Conservation (phyloP, 495 filamentous ascomycete species). For the Viridothelium virens region DNA sequence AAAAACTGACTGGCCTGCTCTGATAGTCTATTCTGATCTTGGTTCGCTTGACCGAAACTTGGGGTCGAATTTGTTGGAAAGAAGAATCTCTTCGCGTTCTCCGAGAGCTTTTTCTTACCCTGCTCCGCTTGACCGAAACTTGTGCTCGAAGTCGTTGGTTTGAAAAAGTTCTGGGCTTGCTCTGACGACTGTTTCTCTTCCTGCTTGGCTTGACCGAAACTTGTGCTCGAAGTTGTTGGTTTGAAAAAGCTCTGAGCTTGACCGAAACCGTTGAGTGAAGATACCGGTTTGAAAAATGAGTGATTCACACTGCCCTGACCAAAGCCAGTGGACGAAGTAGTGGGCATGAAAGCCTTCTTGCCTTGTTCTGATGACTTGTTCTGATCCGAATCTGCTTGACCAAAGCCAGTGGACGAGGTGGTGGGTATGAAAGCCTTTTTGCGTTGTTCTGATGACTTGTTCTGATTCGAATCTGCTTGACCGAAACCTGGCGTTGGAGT, state of each 20-base stretch:
- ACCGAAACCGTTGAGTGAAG: no score
- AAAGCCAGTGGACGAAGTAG: neutral
- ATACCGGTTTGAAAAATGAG: no score
- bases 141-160: neutral
- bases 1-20: neutral
- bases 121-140: neutral
- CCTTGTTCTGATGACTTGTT: neutral
- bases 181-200: neutral
- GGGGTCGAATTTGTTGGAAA: neutral
- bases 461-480: constrained; percentile 7
- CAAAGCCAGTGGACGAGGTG: neutral
- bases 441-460: neutral
- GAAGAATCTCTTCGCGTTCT: neutral
- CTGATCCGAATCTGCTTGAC: constrained; percentile 8
- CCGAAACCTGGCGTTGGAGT: neutral
- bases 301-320: neutral
- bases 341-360: neutral
- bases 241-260: neutral
- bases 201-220: neutral
- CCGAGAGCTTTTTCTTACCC: neutral
- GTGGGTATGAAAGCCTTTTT: neutral
- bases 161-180: neutral
- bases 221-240: neutral
- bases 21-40: neutral
- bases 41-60: neutral